Percentiles rank a stretch among this genome's conserved stretches.
Evolutionary conservation across 2,329 filamentous ascomycete species (phyloP).

Genomic region (Pseudonectria buxi): DNA sequence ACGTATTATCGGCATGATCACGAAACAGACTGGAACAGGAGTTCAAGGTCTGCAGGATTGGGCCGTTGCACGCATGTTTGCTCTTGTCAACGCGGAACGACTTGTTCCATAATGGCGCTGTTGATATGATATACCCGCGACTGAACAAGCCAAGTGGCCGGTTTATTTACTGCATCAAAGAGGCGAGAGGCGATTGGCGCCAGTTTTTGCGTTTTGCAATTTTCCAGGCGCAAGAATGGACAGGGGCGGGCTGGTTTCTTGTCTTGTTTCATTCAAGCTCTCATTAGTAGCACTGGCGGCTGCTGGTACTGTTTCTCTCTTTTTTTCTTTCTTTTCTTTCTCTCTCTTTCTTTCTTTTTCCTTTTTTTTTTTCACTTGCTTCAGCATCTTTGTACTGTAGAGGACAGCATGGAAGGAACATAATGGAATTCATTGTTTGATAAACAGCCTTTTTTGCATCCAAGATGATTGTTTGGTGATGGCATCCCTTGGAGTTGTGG

Average conservation of each 20-base stretch:
- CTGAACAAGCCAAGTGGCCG: slow-evolving; percentile 17
- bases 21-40: slow-evolving; percentile 21
- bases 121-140: slow-evolving; percentile 18
- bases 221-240: slow-evolving; percentile 21
- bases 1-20: slow-evolving; percentile 7
- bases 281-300: slow-evolving; percentile 14
- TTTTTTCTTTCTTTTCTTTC: slow-evolving; percentile 13
- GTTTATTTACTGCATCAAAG: not conserved
- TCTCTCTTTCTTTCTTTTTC: slow-evolving; percentile 13
- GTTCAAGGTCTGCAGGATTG: slow-evolving; percentile 17
- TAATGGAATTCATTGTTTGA: slow-evolving; percentile 1
- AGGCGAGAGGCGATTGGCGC: slow-evolving; percentile 9
- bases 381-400: slow-evolving; percentile 7
- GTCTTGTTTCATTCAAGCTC: slow-evolving; percentile 10
- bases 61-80: slow-evolving; percentile 17
- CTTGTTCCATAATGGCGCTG: slow-evolving; percentile 15
- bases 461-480: too few relatives aligned
- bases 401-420: slow-evolving; percentile 1
- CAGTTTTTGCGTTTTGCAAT: slow-evolving; percentile 22
- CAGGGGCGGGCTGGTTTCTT: slow-evolving; percentile 10
- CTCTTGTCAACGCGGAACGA: slow-evolving; percentile 12
- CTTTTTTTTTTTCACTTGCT: slow-evolving; percentile 12
- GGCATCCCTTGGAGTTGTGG: too few relatives aligned
- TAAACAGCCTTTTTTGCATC: too few relatives aligned
- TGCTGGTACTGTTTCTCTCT: slow-evolving; percentile 17